These are phyloP conservation scores for Nectriaceae sp. DNA, from an alignment of 2,329 filamentous ascomycete species.

Conservation along the genomic window DNA sequence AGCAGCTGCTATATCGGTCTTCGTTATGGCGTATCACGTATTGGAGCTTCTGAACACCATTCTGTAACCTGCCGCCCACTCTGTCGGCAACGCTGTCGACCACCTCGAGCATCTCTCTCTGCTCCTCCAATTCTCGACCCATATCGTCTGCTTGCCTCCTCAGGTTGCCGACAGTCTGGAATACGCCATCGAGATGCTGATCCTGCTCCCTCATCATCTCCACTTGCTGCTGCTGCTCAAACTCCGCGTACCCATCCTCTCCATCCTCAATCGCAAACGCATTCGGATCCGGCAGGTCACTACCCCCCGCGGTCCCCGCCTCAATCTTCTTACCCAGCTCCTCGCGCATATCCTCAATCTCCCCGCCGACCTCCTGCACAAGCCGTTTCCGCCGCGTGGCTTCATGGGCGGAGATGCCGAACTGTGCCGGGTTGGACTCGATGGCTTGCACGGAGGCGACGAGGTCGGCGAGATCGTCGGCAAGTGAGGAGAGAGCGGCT, in stretches of 20 bases:
- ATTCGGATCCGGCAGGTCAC: conserved; percentile 56
- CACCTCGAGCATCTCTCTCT: conserved; percentile 83
- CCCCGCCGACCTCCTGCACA: conserved; percentile 84
- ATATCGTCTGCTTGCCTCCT: conserved; percentile 91
- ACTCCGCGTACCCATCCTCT: conserved; percentile 66
- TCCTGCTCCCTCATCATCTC: conserved; percentile 96
- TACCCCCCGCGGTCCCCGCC: conserved; percentile 24
- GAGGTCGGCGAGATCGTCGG: conserved; percentile 86
- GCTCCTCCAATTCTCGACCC: conserved; percentile 95
- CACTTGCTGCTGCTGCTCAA: conserved; percentile 88
- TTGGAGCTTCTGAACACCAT: conserved; percentile 82
- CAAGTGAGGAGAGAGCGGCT: conserved; percentile 64
- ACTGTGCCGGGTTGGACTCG: conserved; percentile 83
- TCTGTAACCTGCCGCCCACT: conserved; percentile 82
- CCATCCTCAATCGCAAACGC: conserved; percentile 56
- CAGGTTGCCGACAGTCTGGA: conserved; percentile 88
- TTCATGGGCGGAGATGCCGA: conserved; percentile 82
- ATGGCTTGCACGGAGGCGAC: conserved; percentile 83
- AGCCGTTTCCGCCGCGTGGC: conserved; percentile 77
- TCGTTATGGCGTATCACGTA: conserved; percentile 88
- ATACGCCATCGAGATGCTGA: conserved; percentile 87
- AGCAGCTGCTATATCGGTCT: conserved; percentile 85
- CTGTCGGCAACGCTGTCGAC: conserved; percentile 84
- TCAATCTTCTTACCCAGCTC: conserved; percentile 68
- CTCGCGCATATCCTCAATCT: conserved; percentile 86